These are phyloP conservation scores for Melampsora abietis-canadensis DNA, from an alignment of 1,284 basidiomycete genomes.

Conservation along the genomic window DNA sequence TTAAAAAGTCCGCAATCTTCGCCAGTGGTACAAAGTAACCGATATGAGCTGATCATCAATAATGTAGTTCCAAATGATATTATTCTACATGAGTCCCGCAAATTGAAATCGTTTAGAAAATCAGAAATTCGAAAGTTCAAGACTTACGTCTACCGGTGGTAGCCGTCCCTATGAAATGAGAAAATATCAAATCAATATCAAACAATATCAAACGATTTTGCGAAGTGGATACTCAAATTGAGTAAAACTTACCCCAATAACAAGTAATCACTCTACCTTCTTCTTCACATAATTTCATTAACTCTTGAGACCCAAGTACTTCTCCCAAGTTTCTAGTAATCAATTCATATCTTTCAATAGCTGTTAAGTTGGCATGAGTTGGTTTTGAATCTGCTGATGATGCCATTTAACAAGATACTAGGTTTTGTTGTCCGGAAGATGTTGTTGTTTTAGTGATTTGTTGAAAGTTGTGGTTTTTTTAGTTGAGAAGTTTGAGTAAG, in stretches of 20 bases:
- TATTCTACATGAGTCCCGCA: neutral
- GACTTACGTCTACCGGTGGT: conserved; percentile 86
- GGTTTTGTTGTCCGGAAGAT: neutral
- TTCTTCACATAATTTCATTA: conserved; percentile 77
- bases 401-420: neutral
- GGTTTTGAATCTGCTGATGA: neutral
- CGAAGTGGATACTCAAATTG: no score
- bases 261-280: conserved; percentile 66
- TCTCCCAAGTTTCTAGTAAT: conserved; percentile 86
- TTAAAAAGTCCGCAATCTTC: conserved; percentile 95
- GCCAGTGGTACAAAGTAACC: conserved; percentile 93
- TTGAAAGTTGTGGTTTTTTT: no score
- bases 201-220: no score
- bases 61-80: conserved; percentile 3
- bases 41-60: conserved; percentile 69
- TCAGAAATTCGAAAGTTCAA: neutral
- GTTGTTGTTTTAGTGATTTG: no score
- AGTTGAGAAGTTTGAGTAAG: no score
- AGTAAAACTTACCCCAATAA: conserved; percentile 73
- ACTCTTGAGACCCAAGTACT: conserved; percentile 76
- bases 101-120: conserved; percentile 10
- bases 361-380: conserved; percentile 30
- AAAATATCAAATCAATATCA: conserved; percentile 41
- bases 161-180: conserved; percentile 68
- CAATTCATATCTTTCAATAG: conserved; percentile 71